Evolutionary conservation across 108 stramenopile species (phyloP).

Genomic region (Nitzschia sp.): DNA sequence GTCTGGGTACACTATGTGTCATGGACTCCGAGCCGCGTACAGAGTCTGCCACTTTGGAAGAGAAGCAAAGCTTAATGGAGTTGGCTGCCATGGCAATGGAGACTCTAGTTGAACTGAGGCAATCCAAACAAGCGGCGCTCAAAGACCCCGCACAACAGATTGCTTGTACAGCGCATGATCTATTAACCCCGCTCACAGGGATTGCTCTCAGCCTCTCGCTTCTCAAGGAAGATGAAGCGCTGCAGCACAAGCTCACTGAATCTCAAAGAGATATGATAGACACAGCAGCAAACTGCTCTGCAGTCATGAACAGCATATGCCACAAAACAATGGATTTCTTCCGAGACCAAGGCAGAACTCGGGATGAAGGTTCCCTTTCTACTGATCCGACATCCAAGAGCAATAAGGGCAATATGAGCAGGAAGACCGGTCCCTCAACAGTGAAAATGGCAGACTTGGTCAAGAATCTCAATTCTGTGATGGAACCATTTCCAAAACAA

Average conservation of each 20-base stretch:
- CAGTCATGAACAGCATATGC: conserved; percentile 71
- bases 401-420: neutral
- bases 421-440: conserved; percentile 5
- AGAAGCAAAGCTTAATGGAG: conserved; percentile 67
- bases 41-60: conserved; percentile 41
- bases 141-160: conserved; percentile 32
- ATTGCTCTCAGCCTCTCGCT: conserved; percentile 62
- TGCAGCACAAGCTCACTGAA: conserved; percentile 33
- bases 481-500: conserved; percentile 60
- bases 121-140: conserved; percentile 9
- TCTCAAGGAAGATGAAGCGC: conserved; percentile 53
- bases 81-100: conserved; percentile 49
- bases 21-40: conserved; percentile 63
- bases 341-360: conserved; percentile 22
- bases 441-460: conserved; percentile 43
- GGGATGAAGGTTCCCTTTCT: neutral
- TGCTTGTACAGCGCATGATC: conserved; percentile 69
- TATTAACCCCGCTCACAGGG: conserved; percentile 75
- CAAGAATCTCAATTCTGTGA: conserved; percentile 50
- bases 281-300: conserved; percentile 48
- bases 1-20: conserved; percentile 81
- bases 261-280: conserved; percentile 60
- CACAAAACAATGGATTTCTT: conserved; percentile 64
- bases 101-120: conserved; percentile 40
- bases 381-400: neutral